These are phyloP conservation scores for Podosphaera xanthii DNA, from an alignment of 2,329 filamentous ascomycete species.

Conservation along the genomic window DNA sequence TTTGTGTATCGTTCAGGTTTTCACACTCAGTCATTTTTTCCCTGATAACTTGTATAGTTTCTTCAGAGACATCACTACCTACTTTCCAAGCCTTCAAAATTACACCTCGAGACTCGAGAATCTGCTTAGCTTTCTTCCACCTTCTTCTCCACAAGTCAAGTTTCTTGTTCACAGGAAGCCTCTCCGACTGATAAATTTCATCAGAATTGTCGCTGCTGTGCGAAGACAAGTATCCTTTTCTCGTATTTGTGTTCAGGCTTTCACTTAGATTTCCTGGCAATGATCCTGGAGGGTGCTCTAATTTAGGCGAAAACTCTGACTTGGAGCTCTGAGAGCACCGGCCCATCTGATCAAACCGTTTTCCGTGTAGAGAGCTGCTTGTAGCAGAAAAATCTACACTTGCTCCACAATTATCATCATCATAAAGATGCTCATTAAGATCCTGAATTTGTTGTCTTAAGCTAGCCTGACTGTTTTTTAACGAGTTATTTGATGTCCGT, in stretches of 20 bases:
- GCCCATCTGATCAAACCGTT: conserved; percentile 13
- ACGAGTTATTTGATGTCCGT: conserved; percentile 6
- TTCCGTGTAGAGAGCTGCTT: conserved; percentile 16
- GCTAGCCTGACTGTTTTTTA: conserved; percentile 5
- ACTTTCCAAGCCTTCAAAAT: conserved; percentile 49
- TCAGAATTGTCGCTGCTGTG: conserved; percentile 11
- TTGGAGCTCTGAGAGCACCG: conserved; percentile 1
- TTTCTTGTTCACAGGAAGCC: conserved; percentile 32
- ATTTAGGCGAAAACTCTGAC: conserved; percentile 2
- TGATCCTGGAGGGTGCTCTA: conserved; percentile 7
- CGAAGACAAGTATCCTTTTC: conserved; percentile 9
- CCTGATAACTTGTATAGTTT: conserved; percentile 41
- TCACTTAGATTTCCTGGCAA: conserved; percentile 7
- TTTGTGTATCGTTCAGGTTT: conserved; percentile 12
- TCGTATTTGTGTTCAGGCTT: conserved; percentile 1
- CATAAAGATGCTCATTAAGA: conserved; percentile 6
- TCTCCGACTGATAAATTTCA: conserved; percentile 8
- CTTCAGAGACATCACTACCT: conserved; percentile 44
- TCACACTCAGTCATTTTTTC: conserved; percentile 25
- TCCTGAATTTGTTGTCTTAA: conserved; percentile 12
- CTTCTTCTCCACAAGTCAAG: conserved; percentile 49
- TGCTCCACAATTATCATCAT: conserved; percentile 13
- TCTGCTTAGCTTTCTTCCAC: conserved; percentile 39
- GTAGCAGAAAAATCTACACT: conserved; percentile 13
- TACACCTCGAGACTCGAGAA: conserved; percentile 41